A percentile compares a stretch with the other conserved stretches of the same genome.
Conservation (phyloP, 306 rosid genomes). For the Acacia confusa region DNA sequence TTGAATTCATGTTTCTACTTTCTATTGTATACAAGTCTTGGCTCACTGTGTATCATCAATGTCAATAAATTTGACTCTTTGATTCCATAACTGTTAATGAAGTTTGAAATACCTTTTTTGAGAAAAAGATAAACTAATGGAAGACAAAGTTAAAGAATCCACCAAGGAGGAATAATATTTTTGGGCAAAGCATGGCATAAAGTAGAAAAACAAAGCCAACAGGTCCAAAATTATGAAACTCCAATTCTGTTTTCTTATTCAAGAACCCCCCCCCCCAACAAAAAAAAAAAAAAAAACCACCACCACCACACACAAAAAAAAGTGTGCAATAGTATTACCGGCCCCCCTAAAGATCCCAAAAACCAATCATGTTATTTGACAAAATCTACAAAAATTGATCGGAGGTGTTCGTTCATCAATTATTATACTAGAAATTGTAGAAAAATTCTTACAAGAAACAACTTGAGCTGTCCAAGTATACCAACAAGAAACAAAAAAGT, state of each 20-base stretch:
- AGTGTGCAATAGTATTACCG: background rate
- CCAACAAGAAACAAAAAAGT: background rate
- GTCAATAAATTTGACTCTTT: background rate
- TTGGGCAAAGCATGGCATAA: background rate
- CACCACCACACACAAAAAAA: no score
- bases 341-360: background rate
- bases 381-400: constrained; percentile 6
- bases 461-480: constrained; percentile 23
- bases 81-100: background rate
- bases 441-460: constrained; percentile 12
- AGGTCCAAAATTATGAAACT: background rate
- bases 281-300: no score
- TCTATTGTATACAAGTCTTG: background rate
- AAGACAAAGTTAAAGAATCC: constrained; percentile 6
- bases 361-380: constrained; percentile 16
- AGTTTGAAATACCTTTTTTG: constrained; percentile 3
- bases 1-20: background rate
- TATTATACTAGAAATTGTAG: background rate
- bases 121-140: background rate
- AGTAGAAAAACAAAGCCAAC: background rate
- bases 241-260: background rate
- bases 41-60: background rate
- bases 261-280: no score
- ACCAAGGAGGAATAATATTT: constrained; percentile 4
- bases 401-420: constrained; percentile 12